Evolutionary conservation across 345 rosid genomes (phyloP), one percentile per base, ranked within the genome.

Genomic region (Leavenworthia alabamica): DNA sequence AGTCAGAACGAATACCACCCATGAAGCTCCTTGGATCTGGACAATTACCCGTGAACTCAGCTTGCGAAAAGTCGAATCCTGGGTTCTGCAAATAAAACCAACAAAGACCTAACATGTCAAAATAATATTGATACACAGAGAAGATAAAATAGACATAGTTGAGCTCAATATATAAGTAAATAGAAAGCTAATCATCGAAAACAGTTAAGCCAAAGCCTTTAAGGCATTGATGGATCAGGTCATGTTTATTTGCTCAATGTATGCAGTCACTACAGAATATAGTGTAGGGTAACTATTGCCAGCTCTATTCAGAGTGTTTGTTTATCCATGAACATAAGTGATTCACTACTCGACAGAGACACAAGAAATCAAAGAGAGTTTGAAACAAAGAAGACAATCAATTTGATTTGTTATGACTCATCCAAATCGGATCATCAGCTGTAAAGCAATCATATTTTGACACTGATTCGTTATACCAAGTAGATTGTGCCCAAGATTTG

Each of bases 21-120:
- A 92, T 76, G 73, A 86, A 92, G 60, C 91, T 89, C 59, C 84
- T 83, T 10, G 99, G 99, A 67, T 86, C 86, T 15, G 99, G 97
- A 53, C 97, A 92, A 67, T 49, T 85, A 24, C 96, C 96, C 1
- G 84, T 42, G 57, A 89, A 92, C 73, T 89, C 86, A 66, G 96
- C 97, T 72, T 89, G 97, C 8, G 99, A 93, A 79, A 93, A 93
- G 79, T 93, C 97, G 33, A 89, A 93, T 52, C 96, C 96, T 0
- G 96, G 99, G 70, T 93, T 93, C 99, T 85, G 97, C 75, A 68
- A 19, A n/a, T n/a, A 41, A 47, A 47, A 22, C 50, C 36, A 6
- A 58, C 1, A 33, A 4, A 43, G 6, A 49, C 9, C 5, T 10
- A 23, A 40, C 3, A 40, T 7, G 17, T 66, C 1, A 47, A 22